phyloP scores from a whole-genome alignment of 2,329 filamentous ascomycete genomes.

The Fusarium citri region DNA sequence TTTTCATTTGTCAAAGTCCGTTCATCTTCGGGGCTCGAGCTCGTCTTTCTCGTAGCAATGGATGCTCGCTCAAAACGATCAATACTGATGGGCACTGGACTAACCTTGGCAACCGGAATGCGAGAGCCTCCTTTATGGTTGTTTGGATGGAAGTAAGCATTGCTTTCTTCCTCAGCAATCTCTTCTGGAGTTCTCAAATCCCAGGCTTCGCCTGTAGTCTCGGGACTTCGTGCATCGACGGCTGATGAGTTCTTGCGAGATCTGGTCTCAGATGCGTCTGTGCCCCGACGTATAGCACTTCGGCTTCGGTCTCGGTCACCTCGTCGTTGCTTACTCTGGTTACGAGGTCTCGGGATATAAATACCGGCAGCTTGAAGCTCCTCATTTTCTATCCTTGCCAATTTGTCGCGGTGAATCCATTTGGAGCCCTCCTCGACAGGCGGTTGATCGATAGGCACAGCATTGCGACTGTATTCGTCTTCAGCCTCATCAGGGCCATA shows the following conservation, averaged over 20 bases:
- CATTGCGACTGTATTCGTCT: slow-evolving; percentile 44
- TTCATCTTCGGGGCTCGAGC: slow-evolving; percentile 67
- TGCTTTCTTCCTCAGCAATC: slow-evolving; percentile 70
- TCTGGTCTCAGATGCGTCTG: slow-evolving; percentile 49
- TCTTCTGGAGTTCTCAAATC: slow-evolving; percentile 84
- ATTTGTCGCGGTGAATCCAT: slow-evolving; percentile 89
- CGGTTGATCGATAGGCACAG: slow-evolving; percentile 46
- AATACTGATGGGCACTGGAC: slow-evolving; percentile 78
- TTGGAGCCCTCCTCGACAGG: slow-evolving; percentile 71
- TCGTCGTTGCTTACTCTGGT: slow-evolving; percentile 62
- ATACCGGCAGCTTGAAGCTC: slow-evolving; percentile 85
- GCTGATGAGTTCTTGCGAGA: slow-evolving; percentile 61
- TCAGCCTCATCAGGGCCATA: slow-evolving; percentile 35
- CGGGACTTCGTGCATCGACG: slow-evolving; percentile 53
- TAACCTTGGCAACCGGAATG: slow-evolving; percentile 87
- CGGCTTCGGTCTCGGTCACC: slow-evolving; percentile 50
- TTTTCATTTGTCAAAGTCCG: slow-evolving; percentile 67
- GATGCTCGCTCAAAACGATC: slow-evolving; percentile 79
- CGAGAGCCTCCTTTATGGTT: slow-evolving; percentile 75
- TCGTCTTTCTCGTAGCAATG: slow-evolving; percentile 64
- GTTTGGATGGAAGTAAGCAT: slow-evolving; percentile 63
- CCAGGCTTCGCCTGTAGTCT: slow-evolving; percentile 65
- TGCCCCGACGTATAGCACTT: slow-evolving; percentile 51
- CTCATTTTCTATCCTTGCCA: slow-evolving; percentile 82
- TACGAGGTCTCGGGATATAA: slow-evolving; percentile 65